Base-by-base conservation (phyloP, 768 basidiomycete species). In the Pleurotus platypus region DNA sequence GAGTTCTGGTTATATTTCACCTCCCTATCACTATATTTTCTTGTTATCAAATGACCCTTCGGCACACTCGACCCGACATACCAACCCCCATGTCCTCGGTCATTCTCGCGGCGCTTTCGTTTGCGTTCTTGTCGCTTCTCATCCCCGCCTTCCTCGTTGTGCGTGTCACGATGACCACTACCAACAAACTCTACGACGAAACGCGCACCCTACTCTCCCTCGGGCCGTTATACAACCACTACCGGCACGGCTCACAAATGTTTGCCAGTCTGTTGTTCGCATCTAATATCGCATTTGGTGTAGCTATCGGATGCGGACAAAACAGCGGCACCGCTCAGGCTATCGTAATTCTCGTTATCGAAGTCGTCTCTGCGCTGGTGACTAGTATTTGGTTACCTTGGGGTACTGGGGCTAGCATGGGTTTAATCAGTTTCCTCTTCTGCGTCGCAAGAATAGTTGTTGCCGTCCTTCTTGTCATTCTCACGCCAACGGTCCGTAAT, bases 381-480 rank as follows among this genome's bases (percentile, higher is more conserved):
- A 97, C 95, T 30, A 94, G 91, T 60, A 77, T 96, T 30, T 97
- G 93, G 93, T 80, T 97, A 58, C 95, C 95, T 15, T 99, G 96
- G 96, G 93, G 92, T 27, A 89, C 89, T 54, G 94, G 96, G 1
- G 94, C 96, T 1, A 91, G 93, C 60, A 98, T 98, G 97, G 96
- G 95, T 12, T 78, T 94, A 37, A 87, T 96, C 58, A 94, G 92
- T 68, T 98, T 98, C 77, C 75, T 97, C 65, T 89, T 96, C 64
- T 94, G 92, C 58, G 90, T 96, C 4, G 86, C 90, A 18, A 80
- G 96, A 61, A 95, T 97, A 64, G 86, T 94, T 24, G 82, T 94
- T 20, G 90, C 92, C 2, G 94, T 98, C 12, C 72, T 99, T 35
- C 76, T 98, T 46, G 90, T 99, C 63, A 92, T 98, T 61, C 73